Base-by-base conservation (phyloP, 2,329 filamentous ascomycete genomes). In the Talaromyces albobiverticillius region DNA sequence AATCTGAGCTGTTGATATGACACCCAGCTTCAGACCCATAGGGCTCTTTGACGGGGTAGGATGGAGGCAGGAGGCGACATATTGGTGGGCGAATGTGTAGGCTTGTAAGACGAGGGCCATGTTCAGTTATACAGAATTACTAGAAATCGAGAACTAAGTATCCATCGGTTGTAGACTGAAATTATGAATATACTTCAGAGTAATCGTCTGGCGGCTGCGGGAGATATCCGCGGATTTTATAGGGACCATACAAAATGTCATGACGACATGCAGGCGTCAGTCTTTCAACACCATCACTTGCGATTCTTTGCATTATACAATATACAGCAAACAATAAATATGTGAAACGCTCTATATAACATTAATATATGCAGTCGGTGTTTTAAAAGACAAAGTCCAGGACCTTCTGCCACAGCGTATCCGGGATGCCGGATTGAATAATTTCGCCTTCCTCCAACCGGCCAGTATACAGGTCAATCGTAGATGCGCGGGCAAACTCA, bases 391-490 rank as follows among this genome's bases (percentile, higher is more conserved):
- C 26, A 29, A 6, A 29, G 26, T 29, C 52, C 25, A 54, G 18
- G 14, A 65, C 60, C 5, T 61, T 61, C 25, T 57, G 57, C 62
- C 60, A 64, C 13, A 53, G 36, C 3, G 59, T 65, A 42, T 56
- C 58, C 4, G 42, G 54, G 11, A 50, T 57, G 4, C 20, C 18
- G 16, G 26, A 29, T 13, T 51, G 57, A 26, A 55, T 46, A 13
- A 68, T 64, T 46, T 68, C 65, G 29, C 66, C 66, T 23, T 68
- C 66, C 47, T 64, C 59, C 16, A 68, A 58, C 52, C 66, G 66
- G 26, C 65, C 66, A 10, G 66, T 65, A 62, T 63, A 68, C n/a
- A 68, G 50, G 51, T 68, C 66, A 8, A 68, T 66, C 4, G 53
- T 58, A 31, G 62, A 54, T 23, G 63, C 58, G 20, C 66, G 65